Conservation (phyloP, 768 basidiomycete species). For the Dentipellis sp. region DNA sequence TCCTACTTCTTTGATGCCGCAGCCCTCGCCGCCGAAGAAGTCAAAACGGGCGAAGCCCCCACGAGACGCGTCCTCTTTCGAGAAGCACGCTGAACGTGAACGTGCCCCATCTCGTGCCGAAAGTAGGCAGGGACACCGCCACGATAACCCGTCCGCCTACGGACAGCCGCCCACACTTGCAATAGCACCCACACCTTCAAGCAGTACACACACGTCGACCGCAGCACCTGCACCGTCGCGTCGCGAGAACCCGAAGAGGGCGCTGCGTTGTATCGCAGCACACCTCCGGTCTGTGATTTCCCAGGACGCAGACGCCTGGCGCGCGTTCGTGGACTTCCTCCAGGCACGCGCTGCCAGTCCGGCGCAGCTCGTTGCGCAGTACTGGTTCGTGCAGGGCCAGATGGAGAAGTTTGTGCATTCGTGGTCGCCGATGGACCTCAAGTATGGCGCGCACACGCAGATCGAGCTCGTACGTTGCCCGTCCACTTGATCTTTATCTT, state of each 20-base stretch:
- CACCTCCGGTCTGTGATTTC: background rate
- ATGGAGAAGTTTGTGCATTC: constrained; percentile 36
- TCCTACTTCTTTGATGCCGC: background rate
- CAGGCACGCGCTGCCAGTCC: background rate
- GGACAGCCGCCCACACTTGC: too few species aligned
- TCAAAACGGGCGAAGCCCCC: background rate
- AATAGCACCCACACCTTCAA: too few species aligned
- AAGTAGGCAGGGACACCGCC: too few species aligned
- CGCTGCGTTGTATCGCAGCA: too few species aligned
- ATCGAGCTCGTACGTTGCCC: background rate
- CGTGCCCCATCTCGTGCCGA: too few species aligned
- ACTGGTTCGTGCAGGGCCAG: constrained; percentile 41
- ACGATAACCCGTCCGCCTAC: too few species aligned
- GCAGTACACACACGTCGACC: too few species aligned
- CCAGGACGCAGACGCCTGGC: background rate
- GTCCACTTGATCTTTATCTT: background rate
- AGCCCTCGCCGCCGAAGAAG: background rate
- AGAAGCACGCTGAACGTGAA: too few species aligned
- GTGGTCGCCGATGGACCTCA: constrained; percentile 31
- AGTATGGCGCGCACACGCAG: constrained; percentile 15
- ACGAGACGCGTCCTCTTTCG: too few species aligned
- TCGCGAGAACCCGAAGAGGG: too few species aligned
- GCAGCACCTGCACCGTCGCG: too few species aligned
- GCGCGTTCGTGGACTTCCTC: too few species aligned
- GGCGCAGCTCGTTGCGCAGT: constrained; percentile 32